Conservation (phyloP, 495 filamentous ascomycete species). For the Hypoxylon cercidicola region DNA sequence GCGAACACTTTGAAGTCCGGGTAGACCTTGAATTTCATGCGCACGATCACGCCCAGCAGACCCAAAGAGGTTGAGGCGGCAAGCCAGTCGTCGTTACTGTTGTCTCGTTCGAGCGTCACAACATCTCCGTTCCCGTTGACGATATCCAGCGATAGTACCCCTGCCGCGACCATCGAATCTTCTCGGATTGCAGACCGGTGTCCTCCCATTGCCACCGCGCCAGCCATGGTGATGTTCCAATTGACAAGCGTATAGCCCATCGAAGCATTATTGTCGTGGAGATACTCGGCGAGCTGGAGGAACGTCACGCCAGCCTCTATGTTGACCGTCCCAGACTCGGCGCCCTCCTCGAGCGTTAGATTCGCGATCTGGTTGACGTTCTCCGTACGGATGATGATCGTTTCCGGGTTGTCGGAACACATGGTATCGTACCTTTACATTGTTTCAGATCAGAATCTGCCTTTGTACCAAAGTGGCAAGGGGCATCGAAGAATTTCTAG, state of each 20-base stretch:
- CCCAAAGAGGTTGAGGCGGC: slow-evolving; percentile 61
- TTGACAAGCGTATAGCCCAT: slow-evolving; percentile 62
- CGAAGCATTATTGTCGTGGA: slow-evolving; percentile 55
- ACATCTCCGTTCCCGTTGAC: slow-evolving; percentile 57
- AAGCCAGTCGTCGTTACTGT: slow-evolving; percentile 57
- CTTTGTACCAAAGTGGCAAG: background rate
- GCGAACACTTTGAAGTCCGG: slow-evolving; percentile 61
- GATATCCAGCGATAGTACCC: slow-evolving; percentile 59
- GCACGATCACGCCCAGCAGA: slow-evolving; percentile 56
- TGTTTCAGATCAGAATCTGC: slow-evolving; percentile 7
- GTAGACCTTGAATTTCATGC: slow-evolving; percentile 59
- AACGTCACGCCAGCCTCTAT: slow-evolving; percentile 62
- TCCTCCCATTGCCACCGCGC: slow-evolving; percentile 61
- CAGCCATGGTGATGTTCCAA: slow-evolving; percentile 64
- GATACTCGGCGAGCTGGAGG: slow-evolving; percentile 60
- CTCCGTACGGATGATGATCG: slow-evolving; percentile 59
- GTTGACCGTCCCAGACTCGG: slow-evolving; percentile 52
- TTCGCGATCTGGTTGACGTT: slow-evolving; percentile 53
- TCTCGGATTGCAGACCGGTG: slow-evolving; percentile 59
- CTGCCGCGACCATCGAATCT: slow-evolving; percentile 62
- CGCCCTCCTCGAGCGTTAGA: slow-evolving; percentile 48
- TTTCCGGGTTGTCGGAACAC: slow-evolving; percentile 54
- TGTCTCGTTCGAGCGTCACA: slow-evolving; percentile 51
- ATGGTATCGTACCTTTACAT: slow-evolving; percentile 57
- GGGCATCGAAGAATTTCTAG: background rate